Base-by-base conservation (phyloP, 106 monocot species). In the Allium sativum region DNA sequence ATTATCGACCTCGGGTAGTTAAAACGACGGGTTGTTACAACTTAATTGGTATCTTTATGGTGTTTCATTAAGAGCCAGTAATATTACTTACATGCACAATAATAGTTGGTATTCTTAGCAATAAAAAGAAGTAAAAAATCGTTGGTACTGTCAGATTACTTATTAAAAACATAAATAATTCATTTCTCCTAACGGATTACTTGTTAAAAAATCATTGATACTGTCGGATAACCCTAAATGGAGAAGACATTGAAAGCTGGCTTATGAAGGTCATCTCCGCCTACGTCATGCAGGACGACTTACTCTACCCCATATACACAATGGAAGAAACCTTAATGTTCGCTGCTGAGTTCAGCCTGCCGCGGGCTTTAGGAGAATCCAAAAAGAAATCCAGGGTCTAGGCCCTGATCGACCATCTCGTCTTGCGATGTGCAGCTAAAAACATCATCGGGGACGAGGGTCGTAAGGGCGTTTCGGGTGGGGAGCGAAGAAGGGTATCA, bases 381-480 rank as follows among this genome's bases (percentile, higher is more conserved):
- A 79, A 82, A 68, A 87, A 87, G 74, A 70, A 77, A 65, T 58
- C 64, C 56, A 59, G 87, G 7, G 87, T 87, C 3, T 67, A 79
- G 64, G 79, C 70, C 0, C 79, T 87, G 31, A 87, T 87, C 73
- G 82, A 87, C 52, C 87, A 87, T 69, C 82, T 87, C 54, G 87
- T 82, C 50, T 79, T 87, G 40, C 71, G 74, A 21, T 31, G 50
- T 7, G 82, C 87, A 0, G 83, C 87, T 10, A 74, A 75, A 13
- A 87, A 82, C 42, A 87, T 87, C 67, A 87, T 87, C 20, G 87
- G 87, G 42, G 87, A 87, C 55, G 87, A 87, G 69, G 77, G 73
- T 12, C 87, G 83, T 65, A 79, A 82, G 50, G 87, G 87, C 2
- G 90, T 95, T 6, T 90, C 90, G 4, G 94, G 94, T 7, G 90